These are phyloP conservation scores for Bryum argenteum DNA, from an alignment of 225 moss, liverwort and hornwort genomes.

Conservation along the genomic window DNA sequence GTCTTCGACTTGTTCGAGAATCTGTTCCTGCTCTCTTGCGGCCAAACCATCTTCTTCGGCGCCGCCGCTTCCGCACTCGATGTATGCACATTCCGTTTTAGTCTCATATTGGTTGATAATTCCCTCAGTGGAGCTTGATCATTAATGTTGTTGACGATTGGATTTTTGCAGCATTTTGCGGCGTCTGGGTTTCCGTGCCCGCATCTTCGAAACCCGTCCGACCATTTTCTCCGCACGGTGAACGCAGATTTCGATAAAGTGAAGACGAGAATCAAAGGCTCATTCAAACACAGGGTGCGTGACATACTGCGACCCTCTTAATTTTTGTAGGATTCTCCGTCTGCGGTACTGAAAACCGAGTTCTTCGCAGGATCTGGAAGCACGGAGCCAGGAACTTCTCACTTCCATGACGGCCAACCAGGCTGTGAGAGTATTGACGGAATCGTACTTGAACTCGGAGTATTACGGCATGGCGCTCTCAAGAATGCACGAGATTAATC, in stretches of 20 bases:
- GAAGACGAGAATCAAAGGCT: slow-evolving; percentile 74
- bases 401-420: slow-evolving; percentile 59
- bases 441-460: slow-evolving; percentile 75
- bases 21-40: slow-evolving; percentile 75
- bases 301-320: background rate
- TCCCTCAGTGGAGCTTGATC: too few species aligned
- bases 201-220: slow-evolving; percentile 78
- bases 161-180: slow-evolving; percentile 66
- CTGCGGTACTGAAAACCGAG: too few species aligned
- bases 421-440: slow-evolving; percentile 72
- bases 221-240: slow-evolving; percentile 89
- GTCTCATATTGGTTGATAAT: too few species aligned
- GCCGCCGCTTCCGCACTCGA: slow-evolving; percentile 66
- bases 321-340: too few species aligned
- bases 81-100: slow-evolving; percentile 29
- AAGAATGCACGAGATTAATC: slow-evolving; percentile 76
- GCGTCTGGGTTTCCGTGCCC: slow-evolving; percentile 86
- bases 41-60: slow-evolving; percentile 84
- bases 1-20: slow-evolving; percentile 91
- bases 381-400: slow-evolving; percentile 41
- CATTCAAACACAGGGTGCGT: slow-evolving; percentile 67
- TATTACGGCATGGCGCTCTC: slow-evolving; percentile 60
- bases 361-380: slow-evolving; percentile 81
- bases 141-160: background rate
- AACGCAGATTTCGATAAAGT: slow-evolving; percentile 91